These are phyloP conservation scores for Hericium erinaceus DNA, from an alignment of 768 basidiomycete species.

Conservation along the genomic window DNA sequence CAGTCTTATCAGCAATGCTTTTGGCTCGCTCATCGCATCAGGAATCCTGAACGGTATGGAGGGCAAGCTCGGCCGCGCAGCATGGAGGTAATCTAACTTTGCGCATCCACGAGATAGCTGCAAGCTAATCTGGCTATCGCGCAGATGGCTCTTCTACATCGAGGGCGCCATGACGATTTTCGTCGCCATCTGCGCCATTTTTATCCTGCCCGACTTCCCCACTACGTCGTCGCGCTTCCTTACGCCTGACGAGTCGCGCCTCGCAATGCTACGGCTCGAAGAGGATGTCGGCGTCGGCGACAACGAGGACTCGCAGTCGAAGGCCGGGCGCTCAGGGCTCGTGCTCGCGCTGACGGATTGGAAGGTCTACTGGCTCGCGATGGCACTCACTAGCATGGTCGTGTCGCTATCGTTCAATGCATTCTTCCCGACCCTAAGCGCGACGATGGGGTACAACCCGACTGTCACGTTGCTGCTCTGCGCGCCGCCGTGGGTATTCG, in stretches of 20 bases:
- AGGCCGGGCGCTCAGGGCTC: conserved; percentile 35
- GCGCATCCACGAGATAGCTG: neutral
- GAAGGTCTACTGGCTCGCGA: conserved; percentile 78
- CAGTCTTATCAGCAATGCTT: conserved; percentile 71
- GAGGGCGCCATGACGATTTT: conserved; percentile 53
- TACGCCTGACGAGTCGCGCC: conserved; percentile 41
- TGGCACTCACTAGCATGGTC: conserved; percentile 51
- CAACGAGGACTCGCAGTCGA: conserved; percentile 27
- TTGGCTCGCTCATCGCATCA: conserved; percentile 71
- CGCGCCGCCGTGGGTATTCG: conserved; percentile 68
- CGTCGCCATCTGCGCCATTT: conserved; percentile 43
- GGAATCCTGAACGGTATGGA: conserved; percentile 68
- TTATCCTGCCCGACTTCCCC: conserved; percentile 71
- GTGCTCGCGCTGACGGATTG: conserved; percentile 58
- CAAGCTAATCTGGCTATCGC: neutral
- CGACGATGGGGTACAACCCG: conserved; percentile 59
- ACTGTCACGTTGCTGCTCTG: conserved; percentile 66
- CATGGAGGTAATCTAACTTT: conserved; percentile 51
- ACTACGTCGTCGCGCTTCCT: conserved; percentile 51
- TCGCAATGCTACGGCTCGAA: conserved; percentile 51
- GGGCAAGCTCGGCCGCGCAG: conserved; percentile 53
- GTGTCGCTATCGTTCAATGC: conserved; percentile 68
- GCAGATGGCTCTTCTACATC: conserved; percentile 65
- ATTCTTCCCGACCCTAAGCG: conserved; percentile 70
- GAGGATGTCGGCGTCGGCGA: conserved; percentile 51